A percentile compares a stretch with the other conserved stretches of the same genome.
Conservation (phyloP, 2,329 filamentous ascomycete species). For the Monilinia fructigena region DNA sequence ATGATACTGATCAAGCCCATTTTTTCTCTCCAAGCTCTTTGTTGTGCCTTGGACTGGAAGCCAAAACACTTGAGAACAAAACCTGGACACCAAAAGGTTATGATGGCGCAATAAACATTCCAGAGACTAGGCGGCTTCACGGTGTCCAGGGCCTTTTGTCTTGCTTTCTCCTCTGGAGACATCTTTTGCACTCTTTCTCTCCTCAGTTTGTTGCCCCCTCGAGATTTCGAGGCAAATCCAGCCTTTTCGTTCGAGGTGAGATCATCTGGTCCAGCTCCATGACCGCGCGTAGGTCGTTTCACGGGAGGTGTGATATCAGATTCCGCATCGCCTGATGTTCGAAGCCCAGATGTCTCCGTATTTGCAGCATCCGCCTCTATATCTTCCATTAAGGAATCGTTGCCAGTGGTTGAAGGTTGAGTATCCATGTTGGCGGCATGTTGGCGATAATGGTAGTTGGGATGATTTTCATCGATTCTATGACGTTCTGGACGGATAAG, state of each 20-base stretch:
- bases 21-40: conserved; percentile 95
- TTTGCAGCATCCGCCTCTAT: conserved; percentile 52
- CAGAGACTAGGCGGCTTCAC: conserved; percentile 81
- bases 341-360: conserved; percentile 38
- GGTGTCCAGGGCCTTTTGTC: conserved; percentile 59
- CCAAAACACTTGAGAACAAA: conserved; percentile 83
- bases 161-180: conserved; percentile 59
- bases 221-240: conserved; percentile 36
- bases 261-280: conserved; percentile 33
- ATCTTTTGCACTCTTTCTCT: conserved; percentile 60
- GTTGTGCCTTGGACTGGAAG: conserved; percentile 79
- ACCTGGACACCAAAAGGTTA: conserved; percentile 94
- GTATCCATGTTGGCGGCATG: conserved; percentile 92
- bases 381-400: conserved; percentile 83
- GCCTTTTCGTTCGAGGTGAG: conserved; percentile 31
- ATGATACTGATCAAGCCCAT: conserved; percentile 97
- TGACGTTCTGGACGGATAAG: conserved; percentile 86
- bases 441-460: conserved; percentile 93
- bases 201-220: conserved; percentile 33
- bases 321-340: conserved; percentile 37
- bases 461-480: conserved; percentile 80
- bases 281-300: conserved; percentile 29
- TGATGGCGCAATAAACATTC: conserved; percentile 90
- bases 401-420: conserved; percentile 85
- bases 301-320: conserved; percentile 35